Percentiles rank a stretch among this genome's conserved stretches.
phyloP scores from a whole-genome alignment of 1,284 basidiomycete genomes.

The Apiotrichum akiyoshidainum region DNA sequence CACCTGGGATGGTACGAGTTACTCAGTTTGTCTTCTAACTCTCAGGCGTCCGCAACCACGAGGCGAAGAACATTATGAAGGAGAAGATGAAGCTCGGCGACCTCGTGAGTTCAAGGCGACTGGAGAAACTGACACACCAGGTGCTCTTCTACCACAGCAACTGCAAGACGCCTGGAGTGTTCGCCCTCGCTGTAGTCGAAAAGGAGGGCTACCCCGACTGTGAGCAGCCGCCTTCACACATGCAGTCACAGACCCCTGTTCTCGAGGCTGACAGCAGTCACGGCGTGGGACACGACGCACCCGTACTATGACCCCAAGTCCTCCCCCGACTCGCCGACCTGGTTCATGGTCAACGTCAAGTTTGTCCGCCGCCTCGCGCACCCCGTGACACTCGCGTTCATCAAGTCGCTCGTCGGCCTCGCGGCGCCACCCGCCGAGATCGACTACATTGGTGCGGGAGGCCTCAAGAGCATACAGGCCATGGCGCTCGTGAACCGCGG shows the following conservation, averaged over 20 bases:
- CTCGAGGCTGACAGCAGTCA: constrained; percentile 57
- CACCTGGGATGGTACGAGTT: constrained; percentile 74
- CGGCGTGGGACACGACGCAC: constrained; percentile 80
- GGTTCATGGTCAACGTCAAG: constrained; percentile 82
- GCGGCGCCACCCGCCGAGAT: constrained; percentile 57
- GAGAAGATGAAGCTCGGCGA: constrained; percentile 78
- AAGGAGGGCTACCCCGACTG: constrained; percentile 87
- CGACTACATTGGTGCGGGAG: constrained; percentile 62
- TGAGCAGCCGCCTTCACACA: constrained; percentile 55
- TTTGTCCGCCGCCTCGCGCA: constrained; percentile 67
- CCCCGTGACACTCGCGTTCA: constrained; percentile 73
- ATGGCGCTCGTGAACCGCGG: constrained; percentile 84
- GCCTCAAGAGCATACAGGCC: constrained; percentile 57
- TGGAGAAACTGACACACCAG: constrained; percentile 13
- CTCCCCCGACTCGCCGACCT: constrained; percentile 69
- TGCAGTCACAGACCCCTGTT: not conserved
- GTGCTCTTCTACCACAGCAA: constrained; percentile 84
- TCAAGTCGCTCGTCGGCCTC: constrained; percentile 62
- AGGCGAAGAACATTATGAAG: constrained; percentile 89
- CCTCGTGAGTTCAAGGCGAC: constrained; percentile 55
- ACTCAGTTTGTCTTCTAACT: not conserved
- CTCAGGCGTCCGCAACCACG: constrained; percentile 64
- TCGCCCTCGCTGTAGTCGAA: constrained; percentile 74
- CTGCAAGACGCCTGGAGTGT: constrained; percentile 82
- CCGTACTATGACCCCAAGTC: constrained; percentile 90